phyloP scores from a whole-genome alignment of 108 stramenopile genomes.

The Conticribra guillardii region DNA sequence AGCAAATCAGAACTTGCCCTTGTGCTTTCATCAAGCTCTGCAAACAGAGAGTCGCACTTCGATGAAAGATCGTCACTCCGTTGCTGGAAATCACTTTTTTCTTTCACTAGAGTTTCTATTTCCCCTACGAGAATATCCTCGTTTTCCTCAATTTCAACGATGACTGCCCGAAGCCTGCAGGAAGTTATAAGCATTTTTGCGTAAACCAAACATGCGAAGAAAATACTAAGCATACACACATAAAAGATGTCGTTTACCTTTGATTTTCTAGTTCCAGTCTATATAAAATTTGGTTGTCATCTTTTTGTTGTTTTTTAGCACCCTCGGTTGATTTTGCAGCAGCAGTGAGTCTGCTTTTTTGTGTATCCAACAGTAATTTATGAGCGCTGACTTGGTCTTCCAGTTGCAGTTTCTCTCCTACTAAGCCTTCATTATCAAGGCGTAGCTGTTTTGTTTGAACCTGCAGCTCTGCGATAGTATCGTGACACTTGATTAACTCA shows the following conservation, averaged over 20 bases:
- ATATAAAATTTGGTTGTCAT: constrained; percentile 23
- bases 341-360: constrained; percentile 27
- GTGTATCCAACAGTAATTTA: constrained; percentile 31
- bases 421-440: constrained; percentile 27
- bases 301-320: constrained; percentile 20
- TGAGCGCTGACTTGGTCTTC: constrained; percentile 31
- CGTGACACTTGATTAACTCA: constrained; percentile 16
- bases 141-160: constrained; percentile 43
- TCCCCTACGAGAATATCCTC: constrained; percentile 43
- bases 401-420: constrained; percentile 23
- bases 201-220: too few relatives aligned
- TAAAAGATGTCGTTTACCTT: too few relatives aligned
- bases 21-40: constrained; percentile 31
- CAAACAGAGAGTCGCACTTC: constrained; percentile 36
- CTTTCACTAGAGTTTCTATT: constrained; percentile 43
- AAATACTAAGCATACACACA: too few relatives aligned
- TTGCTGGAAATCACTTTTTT: constrained; percentile 34
- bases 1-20: constrained; percentile 10
- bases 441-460: constrained; percentile 27
- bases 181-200: too few relatives aligned
- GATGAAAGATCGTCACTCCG: constrained; percentile 21
- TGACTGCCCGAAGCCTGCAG: constrained; percentile 29
- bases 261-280: constrained; percentile 49
- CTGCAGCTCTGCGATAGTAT: constrained; percentile 28
- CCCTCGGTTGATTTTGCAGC: constrained; percentile 30